Conservation (phyloP, 78 protist genomes). For the Dictyostelium firmibasis region DNA sequence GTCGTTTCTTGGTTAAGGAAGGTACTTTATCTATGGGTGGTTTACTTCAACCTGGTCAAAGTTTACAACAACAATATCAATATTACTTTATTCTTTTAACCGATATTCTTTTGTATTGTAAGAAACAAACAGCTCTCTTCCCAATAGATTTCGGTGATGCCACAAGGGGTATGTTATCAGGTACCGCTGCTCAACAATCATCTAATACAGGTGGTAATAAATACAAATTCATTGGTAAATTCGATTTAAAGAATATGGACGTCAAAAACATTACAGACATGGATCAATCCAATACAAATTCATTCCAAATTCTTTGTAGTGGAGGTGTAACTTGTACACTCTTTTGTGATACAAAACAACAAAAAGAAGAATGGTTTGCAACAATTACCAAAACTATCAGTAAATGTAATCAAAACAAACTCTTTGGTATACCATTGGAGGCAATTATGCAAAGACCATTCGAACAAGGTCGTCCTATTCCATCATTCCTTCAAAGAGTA, state of each 20-base stretch:
- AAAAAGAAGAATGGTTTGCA: constrained; percentile 54
- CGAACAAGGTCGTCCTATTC: constrained; percentile 53
- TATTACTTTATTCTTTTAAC: constrained; percentile 20
- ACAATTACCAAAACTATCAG: constrained; percentile 20
- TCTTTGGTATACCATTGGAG: constrained; percentile 52
- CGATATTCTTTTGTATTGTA: constrained; percentile 57
- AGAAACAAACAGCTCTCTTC: constrained; percentile 56
- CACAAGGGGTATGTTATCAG: neutral
- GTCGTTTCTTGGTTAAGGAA: constrained; percentile 55
- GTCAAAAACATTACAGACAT: neutral
- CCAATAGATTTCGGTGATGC: constrained; percentile 16
- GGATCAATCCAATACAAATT: constrained; percentile 5
- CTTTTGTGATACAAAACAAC: constrained; percentile 20
- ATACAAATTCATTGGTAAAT: constrained; percentile 46
- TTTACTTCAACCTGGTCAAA: neutral
- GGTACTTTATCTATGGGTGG: neutral
- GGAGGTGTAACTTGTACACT: neutral
- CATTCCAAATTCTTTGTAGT: neutral
- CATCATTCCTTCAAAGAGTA: constrained; percentile 48
- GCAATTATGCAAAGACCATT: constrained; percentile 12
- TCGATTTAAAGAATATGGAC: constrained; percentile 66
- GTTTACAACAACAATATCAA: neutral
- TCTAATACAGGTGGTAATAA: neutral
- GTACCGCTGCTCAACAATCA: neutral
- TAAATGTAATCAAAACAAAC: constrained; percentile 59